Percentiles rank a stretch among this genome's conserved stretches.
Evolutionary conservation across 352 stramenopile species (phyloP).

Genomic region (Pelagophyceae sp.): DNA sequence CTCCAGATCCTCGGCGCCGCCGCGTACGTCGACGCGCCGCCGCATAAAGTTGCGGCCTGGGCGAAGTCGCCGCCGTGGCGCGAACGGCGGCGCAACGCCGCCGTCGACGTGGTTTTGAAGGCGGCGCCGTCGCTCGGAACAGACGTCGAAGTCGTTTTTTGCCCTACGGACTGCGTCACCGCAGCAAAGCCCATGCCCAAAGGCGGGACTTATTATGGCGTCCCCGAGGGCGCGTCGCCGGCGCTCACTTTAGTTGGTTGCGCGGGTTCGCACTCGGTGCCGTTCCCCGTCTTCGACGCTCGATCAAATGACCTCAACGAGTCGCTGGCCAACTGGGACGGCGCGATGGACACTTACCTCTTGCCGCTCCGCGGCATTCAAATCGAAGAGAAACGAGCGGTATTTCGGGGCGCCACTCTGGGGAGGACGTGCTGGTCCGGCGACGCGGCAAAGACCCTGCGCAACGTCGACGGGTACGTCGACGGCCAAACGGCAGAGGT

Average conservation of each 20-base stretch:
- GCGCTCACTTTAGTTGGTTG: background rate
- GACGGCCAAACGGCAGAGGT: too few relatives aligned
- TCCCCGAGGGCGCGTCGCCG: background rate
- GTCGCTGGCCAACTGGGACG: background rate
- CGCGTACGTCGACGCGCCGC: background rate
- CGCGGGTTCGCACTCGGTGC: background rate
- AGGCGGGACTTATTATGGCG: background rate
- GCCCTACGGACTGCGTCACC: background rate
- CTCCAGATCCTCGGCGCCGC: background rate
- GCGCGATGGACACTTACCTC: background rate
- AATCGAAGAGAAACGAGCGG: background rate
- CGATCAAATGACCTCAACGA: background rate
- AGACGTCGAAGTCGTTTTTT: constrained; percentile 10
- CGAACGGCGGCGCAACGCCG: background rate
- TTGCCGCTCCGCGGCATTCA: too few relatives aligned
- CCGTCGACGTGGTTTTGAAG: background rate
- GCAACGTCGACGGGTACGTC: too few relatives aligned
- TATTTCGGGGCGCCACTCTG: background rate
- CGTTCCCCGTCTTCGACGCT: background rate
- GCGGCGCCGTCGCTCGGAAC: background rate
- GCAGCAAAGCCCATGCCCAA: background rate
- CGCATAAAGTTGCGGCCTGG: background rate
- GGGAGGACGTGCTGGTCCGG: background rate
- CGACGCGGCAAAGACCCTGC: background rate
- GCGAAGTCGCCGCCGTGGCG: background rate